A percentile compares a stretch with the other conserved stretches of the same genome.
Conservation (phyloP, 139 green algal species). For the Protoeuglena noctilucae region DNA sequence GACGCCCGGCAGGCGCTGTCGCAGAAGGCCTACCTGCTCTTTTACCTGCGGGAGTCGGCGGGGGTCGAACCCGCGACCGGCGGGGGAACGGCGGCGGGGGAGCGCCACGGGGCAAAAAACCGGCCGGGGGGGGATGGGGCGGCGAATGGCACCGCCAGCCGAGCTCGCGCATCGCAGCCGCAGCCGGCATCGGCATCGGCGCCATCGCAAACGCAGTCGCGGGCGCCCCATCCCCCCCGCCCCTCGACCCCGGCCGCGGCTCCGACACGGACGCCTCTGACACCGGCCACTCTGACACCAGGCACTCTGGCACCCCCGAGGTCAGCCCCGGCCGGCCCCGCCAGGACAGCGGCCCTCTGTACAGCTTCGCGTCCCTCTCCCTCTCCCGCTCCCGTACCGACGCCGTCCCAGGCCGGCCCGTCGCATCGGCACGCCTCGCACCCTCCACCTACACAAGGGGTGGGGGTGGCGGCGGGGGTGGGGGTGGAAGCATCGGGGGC, state of each 20-base stretch:
- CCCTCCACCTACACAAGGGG: too few relatives aligned
- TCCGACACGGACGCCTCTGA: neutral
- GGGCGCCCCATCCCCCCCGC: neutral
- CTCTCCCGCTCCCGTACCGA: too few relatives aligned
- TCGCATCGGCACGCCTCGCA: too few relatives aligned
- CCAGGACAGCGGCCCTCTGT: too few relatives aligned
- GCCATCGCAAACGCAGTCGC: neutral
- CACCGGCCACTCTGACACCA: neutral
- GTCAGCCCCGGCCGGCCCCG: too few relatives aligned
- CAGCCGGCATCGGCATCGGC: neutral
- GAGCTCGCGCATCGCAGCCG: neutral
- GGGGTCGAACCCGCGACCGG: neutral
- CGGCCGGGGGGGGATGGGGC: neutral
- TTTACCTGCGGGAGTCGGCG: slow-evolving; percentile 40
- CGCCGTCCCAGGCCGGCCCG: too few relatives aligned
- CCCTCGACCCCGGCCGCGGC: too few relatives aligned
- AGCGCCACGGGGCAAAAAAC: neutral
- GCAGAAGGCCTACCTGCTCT: slow-evolving; percentile 88
- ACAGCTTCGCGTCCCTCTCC: too few relatives aligned
- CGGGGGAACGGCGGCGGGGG: neutral
- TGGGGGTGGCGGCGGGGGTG: too few relatives aligned
- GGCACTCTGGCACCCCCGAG: neutral
- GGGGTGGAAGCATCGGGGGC: too few relatives aligned
- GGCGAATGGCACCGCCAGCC: neutral
- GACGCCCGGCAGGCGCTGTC: slow-evolving; percentile 33